Percentiles rank a stretch among this genome's conserved stretches.
Evolutionary conservation across 2,329 filamentous ascomycete genomes (phyloP).

Genomic region (Trichoderma semiorbis): DNA sequence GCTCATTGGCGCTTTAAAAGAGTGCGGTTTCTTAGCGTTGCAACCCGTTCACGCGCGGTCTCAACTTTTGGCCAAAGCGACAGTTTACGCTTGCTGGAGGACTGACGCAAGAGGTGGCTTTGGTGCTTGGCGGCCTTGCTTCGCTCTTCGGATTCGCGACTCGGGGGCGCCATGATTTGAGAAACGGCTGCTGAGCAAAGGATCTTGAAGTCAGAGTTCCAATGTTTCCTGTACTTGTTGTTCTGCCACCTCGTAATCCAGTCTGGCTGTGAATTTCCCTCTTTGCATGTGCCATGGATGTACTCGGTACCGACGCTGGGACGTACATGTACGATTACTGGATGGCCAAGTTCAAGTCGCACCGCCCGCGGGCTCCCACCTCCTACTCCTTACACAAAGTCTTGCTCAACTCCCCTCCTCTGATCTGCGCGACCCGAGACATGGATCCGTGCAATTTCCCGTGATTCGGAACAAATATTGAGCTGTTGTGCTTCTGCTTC

Average conservation of each 20-base stretch:
- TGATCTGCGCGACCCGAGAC: slow-evolving; percentile 3
- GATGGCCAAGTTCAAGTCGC: not conserved
- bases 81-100: not conserved
- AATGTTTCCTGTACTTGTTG: not conserved
- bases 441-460: not conserved
- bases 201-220: not conserved
- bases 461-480: not conserved
- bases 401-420: not conserved
- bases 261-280: not conserved
- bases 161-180: not conserved
- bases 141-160: not conserved
- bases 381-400: not conserved
- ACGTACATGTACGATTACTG: not conserved
- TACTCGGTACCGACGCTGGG: not conserved
- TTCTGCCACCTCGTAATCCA: not conserved
- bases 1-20: not conserved
- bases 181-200: not conserved
- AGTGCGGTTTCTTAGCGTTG: not conserved
- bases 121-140: not conserved
- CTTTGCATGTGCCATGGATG: not conserved
- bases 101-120: slow-evolving; percentile 14
- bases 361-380: not conserved
- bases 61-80: not conserved
- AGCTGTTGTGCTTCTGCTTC: not conserved
- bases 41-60: not conserved